Conservation (phyloP, 768 basidiomycete genomes). For the Mycena albidolilacea region DNA sequence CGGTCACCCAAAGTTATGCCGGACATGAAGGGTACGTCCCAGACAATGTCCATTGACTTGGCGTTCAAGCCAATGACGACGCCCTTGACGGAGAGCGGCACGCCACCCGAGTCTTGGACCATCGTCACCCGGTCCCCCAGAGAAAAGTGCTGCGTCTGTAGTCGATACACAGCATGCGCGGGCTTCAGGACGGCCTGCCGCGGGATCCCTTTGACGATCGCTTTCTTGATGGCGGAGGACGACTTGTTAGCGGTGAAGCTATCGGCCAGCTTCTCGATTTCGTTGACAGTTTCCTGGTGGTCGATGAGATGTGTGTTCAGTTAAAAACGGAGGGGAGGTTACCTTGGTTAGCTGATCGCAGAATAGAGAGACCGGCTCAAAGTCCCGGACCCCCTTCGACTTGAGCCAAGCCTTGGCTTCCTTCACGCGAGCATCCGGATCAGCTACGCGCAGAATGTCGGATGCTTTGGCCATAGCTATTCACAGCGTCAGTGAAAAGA, state of each 20-base stretch:
- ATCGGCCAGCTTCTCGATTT: constrained; percentile 86
- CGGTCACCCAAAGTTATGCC: constrained; percentile 89
- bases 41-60: constrained; percentile 93
- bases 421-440: constrained; percentile 79
- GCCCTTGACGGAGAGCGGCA: constrained; percentile 92
- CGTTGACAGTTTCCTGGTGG: constrained; percentile 78
- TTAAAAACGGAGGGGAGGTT: constrained; percentile 3
- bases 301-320: constrained; percentile 2
- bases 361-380: constrained; percentile 93
- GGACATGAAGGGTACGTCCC: constrained; percentile 97
- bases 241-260: constrained; percentile 73
- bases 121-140: constrained; percentile 96
- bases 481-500: constrained; percentile 15
- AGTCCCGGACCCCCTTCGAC: constrained; percentile 86
- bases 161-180: constrained; percentile 87
- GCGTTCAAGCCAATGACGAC: constrained; percentile 92
- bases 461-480: constrained; percentile 84
- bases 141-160: constrained; percentile 90
- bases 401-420: constrained; percentile 92
- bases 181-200: constrained; percentile 95
- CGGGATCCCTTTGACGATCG: constrained; percentile 94
- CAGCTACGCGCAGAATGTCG: constrained; percentile 66
- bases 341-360: constrained; percentile 95
- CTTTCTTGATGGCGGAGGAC: constrained; percentile 83
- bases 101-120: constrained; percentile 95